phyloP scores from a whole-genome alignment of 805 yeast genomes.

The Zygosaccharomyces bailii region DNA sequence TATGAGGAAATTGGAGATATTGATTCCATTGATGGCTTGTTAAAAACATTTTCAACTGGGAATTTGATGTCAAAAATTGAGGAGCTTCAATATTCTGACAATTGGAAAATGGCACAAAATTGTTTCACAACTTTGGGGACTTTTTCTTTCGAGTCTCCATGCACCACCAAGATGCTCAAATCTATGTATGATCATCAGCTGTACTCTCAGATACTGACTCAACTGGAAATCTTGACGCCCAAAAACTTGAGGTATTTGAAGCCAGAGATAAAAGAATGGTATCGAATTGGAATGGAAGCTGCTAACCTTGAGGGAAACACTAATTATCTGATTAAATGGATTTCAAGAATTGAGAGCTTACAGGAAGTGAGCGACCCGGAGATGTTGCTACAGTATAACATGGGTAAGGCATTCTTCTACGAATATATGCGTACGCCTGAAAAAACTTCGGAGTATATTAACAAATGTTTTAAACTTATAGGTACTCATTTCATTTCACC shows the following conservation, averaged over 20 bases:
- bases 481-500: slow-evolving; percentile 55
- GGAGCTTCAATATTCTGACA: slow-evolving; percentile 78
- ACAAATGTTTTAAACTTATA: slow-evolving; percentile 52
- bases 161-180: slow-evolving; percentile 56
- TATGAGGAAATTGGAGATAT: slow-evolving; percentile 85
- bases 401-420: slow-evolving; percentile 60
- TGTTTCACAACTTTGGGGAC: slow-evolving; percentile 69
- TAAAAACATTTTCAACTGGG: slow-evolving; percentile 66
- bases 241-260: slow-evolving; percentile 34
- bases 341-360: slow-evolving; percentile 45
- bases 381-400: slow-evolving; percentile 54
- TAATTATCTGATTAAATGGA: slow-evolving; percentile 55
- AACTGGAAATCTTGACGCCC: slow-evolving; percentile 42
- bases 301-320: slow-evolving; percentile 63
- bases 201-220: slow-evolving; percentile 59
- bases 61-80: slow-evolving; percentile 71
- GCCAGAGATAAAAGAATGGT: slow-evolving; percentile 46
- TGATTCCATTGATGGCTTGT: slow-evolving; percentile 84
- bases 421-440: slow-evolving; percentile 37
- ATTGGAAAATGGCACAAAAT: slow-evolving; percentile 84
- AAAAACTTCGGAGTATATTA: slow-evolving; percentile 41
- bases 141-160: slow-evolving; percentile 33
- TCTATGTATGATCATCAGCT: slow-evolving; percentile 75
- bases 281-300: slow-evolving; percentile 68
- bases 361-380: slow-evolving; percentile 47